Percentiles rank a stretch among this genome's conserved stretches.
phyloP scores from a whole-genome alignment of 2,329 filamentous ascomycete species.

The Fusarium annulatum region DNA sequence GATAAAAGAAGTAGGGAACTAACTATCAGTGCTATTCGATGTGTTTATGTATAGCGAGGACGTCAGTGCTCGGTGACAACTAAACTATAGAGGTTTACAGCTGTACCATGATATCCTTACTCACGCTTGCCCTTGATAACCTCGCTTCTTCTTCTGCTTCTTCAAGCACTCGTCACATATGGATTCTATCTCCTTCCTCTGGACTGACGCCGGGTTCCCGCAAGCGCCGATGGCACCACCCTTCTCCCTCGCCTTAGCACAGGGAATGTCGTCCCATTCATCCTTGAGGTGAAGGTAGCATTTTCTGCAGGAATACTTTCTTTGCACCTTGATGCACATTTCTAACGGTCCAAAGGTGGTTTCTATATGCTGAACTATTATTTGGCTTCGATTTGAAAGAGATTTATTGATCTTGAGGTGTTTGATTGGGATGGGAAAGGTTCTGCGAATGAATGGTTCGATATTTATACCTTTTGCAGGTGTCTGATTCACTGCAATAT shows the following conservation, averaged over 20 bases:
- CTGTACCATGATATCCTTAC: background rate
- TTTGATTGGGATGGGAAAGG: too few relatives aligned
- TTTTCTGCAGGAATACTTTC: background rate
- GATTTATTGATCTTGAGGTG: background rate
- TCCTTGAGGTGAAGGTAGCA: background rate
- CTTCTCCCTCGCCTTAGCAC: background rate
- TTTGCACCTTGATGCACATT: background rate
- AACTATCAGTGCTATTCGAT: too few relatives aligned
- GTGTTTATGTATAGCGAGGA: too few relatives aligned
- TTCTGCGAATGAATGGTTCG: too few relatives aligned
- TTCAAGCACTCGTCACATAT: background rate
- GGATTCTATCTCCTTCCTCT: background rate
- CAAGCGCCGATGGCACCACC: background rate
- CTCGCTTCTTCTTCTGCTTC: background rate
- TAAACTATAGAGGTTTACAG: too few relatives aligned
- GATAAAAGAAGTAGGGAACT: constrained; percentile 12
- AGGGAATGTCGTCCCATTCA: background rate
- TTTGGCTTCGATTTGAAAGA: too few relatives aligned
- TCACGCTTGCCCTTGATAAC: too few relatives aligned
- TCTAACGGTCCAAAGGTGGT: rapidly evolving
- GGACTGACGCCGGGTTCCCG: rapidly evolving
- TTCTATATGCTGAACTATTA: background rate
- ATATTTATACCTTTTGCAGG: background rate
- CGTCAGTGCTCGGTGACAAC: background rate
- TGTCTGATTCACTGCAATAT: background rate